A percentile compares a stretch with the other conserved stretches of the same genome.
Conservation (phyloP, 129 eudicot genomes). For the Lactuca saligna region DNA sequence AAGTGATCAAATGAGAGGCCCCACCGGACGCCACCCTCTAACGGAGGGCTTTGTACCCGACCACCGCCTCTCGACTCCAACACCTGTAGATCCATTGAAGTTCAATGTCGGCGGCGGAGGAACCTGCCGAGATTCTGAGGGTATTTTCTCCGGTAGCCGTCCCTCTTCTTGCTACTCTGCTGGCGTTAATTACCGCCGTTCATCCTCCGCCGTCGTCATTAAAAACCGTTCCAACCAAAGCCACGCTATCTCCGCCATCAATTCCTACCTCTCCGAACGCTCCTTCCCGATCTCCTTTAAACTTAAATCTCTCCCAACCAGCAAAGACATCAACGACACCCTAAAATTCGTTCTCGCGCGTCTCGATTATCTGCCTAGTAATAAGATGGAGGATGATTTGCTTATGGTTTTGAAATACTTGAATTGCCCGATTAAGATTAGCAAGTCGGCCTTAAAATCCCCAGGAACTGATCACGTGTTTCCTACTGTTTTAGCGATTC, state of each 20-base stretch:
- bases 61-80: conserved; percentile 39
- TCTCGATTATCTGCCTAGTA: conserved; percentile 38
- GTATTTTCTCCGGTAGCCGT: conserved; percentile 61
- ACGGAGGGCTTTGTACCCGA: conserved; percentile 26
- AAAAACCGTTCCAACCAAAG: conserved; percentile 57
- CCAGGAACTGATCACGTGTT: conserved; percentile 83
- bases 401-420: conserved; percentile 30
- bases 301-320: conserved; percentile 58
- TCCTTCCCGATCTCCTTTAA: conserved; percentile 42
- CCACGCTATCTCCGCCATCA: conserved; percentile 55
- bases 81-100: conserved; percentile 53
- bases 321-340: conserved; percentile 64
- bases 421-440: conserved; percentile 70
- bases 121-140: conserved; percentile 72
- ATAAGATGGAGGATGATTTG: conserved; percentile 65
- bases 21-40: conserved; percentile 55
- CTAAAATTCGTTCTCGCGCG: conserved; percentile 54
- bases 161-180: conserved; percentile 49
- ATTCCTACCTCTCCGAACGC: conserved; percentile 53
- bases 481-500: conserved; percentile 61
- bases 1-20: conserved; percentile 44
- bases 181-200: conserved; percentile 28
- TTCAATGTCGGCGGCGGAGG: conserved; percentile 21
- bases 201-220: conserved; percentile 29
- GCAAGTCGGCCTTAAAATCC: conserved; percentile 60